Evolutionary conservation across 495 filamentous ascomycete genomes (phyloP), one percentile per base, ranked within the genome.

Genomic region (Thermothielavioides terrestris): DNA sequence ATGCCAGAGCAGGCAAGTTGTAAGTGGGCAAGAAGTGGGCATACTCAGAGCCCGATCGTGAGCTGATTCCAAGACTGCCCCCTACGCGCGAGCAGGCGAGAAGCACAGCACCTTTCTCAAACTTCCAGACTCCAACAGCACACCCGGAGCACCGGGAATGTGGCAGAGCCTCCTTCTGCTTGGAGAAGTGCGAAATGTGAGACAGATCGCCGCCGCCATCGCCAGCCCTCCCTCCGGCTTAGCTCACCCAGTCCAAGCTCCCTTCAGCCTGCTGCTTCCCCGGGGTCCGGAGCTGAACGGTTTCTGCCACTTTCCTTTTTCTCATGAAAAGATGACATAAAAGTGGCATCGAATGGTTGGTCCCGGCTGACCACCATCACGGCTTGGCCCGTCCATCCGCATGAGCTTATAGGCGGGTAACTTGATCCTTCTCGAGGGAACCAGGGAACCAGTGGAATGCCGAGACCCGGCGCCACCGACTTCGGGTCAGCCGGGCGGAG

Each of bases 391-490:
- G 22, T 36, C 8, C 37, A 20, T 42, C 37, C n/a, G 46, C 46
- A 49, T 41, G 27, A 31, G 27, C 38, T 32, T 14, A 18, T n/a
- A 42, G 8, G 6, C 30, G 26, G 14, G 27, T 49, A 37, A 34
- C 38, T n/a, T 17, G 18, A 11, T 1, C 3, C 18, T 2, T 15
- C 3, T 9, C 17, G n/a, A n/a, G n/a, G n/a, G n/a, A n/a, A 12
- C 5, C 11, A 3, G 14, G 3, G 1, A 28, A 14, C 46, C 46
- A 41, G 46, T 49, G 37, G 38, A 14, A 25, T 4, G 20, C 10
- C 14, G 46, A 20, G n/a, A 14, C 26, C 42, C 27, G 37, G 27
- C 46, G 46, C 46, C 46, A 49, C 37, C n/a, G n/a, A 42, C 27
- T 18, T 49, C 12, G 35, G 28, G 8, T 6, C 8, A 21, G 15